A percentile compares a stretch with the other conserved stretches of the same genome.
These are phyloP conservation scores for Ophiostoma pallidulum DNA, from an alignment of 2,329 filamentous ascomycete species.

Conservation along the genomic window DNA sequence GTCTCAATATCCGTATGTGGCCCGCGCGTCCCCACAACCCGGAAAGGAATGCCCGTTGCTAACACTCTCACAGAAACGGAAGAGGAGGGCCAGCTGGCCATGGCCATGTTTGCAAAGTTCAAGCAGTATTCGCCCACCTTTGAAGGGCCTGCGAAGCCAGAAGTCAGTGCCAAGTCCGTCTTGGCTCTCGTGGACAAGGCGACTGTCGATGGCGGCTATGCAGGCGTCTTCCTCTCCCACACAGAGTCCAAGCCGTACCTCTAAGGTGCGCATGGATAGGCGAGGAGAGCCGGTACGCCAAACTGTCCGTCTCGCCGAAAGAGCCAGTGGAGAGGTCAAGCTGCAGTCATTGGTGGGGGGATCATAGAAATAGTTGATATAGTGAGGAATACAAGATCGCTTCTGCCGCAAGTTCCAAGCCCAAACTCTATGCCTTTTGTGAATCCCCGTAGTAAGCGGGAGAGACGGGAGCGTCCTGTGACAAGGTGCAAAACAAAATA, in stretches of 20 bases:
- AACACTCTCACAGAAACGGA: constrained; percentile 10
- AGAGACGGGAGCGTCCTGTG: no score
- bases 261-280: neutral
- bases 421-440: no score
- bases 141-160: neutral
- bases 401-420: no score
- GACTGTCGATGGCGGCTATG: constrained; percentile 4
- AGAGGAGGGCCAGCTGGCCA: constrained; percentile 7
- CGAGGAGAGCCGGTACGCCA: no score
- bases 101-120: constrained; percentile 12
- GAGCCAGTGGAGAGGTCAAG: no score
- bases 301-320: no score
- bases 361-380: no score
- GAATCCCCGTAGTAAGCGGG: no score
- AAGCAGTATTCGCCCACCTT: constrained; percentile 12
- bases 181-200: constrained; percentile 10
- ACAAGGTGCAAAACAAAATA: no score
- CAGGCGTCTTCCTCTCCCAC: constrained; percentile 7
- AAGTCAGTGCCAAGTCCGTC: constrained; percentile 7
- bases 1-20: constrained; percentile 7
- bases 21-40: neutral
- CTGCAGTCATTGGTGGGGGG: no score
- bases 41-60: neutral
- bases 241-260: constrained; percentile 7
- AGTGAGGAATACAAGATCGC: no score